Percentiles rank a stretch among this genome's conserved stretches.
phyloP scores from a whole-genome alignment of 768 basidiomycete species.

The Trichaptum fuscoviolaceum region DNA sequence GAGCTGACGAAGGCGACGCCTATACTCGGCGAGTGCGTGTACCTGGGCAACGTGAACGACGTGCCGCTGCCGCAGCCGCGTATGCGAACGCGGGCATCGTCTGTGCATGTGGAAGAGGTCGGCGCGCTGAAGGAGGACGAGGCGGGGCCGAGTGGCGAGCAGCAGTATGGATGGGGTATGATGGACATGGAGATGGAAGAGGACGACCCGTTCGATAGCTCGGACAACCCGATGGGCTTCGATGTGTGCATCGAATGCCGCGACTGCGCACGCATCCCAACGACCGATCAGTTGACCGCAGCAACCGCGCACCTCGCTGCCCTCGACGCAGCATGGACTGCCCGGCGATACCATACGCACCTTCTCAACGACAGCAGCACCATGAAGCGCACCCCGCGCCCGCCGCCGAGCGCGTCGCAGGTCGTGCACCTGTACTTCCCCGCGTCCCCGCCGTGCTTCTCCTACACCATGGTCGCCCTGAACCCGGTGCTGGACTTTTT shows the following conservation, averaged over 20 bases:
- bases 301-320: slow-evolving; percentile 70
- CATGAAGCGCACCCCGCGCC: slow-evolving; percentile 44
- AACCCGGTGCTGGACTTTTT: slow-evolving; percentile 64
- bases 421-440: slow-evolving; percentile 76
- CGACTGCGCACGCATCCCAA: slow-evolving; percentile 72
- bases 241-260: slow-evolving; percentile 89
- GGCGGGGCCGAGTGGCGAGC: background rate
- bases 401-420: slow-evolving; percentile 65
- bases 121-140: background rate
- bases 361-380: slow-evolving; percentile 13
- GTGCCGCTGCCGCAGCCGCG: slow-evolving; percentile 44
- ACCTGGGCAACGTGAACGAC: slow-evolving; percentile 79
- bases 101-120: background rate
- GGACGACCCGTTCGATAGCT: slow-evolving; percentile 26
- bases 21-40: slow-evolving; percentile 30
- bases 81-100: background rate
- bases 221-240: slow-evolving; percentile 54
- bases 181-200: background rate
- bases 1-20: slow-evolving; percentile 68
- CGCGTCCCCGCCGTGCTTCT: slow-evolving; percentile 52
- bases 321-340: slow-evolving; percentile 64
- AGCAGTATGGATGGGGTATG: background rate
- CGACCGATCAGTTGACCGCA: slow-evolving; percentile 56
- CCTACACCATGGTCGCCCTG: slow-evolving; percentile 49
- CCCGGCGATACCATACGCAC: slow-evolving; percentile 29